Base-by-base conservation (phyloP, 2,329 filamentous ascomycete species). In the Exophiala bonariae region DNA sequence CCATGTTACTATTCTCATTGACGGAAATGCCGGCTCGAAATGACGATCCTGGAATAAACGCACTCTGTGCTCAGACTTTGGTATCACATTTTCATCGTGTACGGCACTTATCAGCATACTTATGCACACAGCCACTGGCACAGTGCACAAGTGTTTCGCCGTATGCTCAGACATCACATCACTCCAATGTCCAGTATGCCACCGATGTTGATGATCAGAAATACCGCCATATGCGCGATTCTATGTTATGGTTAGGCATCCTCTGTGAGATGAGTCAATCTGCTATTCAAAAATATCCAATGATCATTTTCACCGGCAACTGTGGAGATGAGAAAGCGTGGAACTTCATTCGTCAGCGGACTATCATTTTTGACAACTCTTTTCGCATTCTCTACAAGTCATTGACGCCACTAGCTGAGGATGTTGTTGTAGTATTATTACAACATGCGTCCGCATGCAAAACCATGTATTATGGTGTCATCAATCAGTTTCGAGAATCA, bases 301-400 rank as follows among this genome's bases (percentile, higher is more conserved):
- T 35, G 1, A 31, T 44, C 18, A 11, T 49, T 8, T 28, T 41
- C 3, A 41, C 47, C 4, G 33, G 28, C 4, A 20, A 17, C 13
- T 34, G 34, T 4, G 47, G 26, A 13, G 47, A 49, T 17, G 34
- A 31, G 13, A 20, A 34, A 31, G 30, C 44, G 3, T 49, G 47
- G 47, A 35, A 49, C 10, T 41, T 49, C 26, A 49, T 49, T 32
- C 47, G 47, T 30, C 47, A 49, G 17, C 47, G 47, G 14, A 49
- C 41, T 11, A 41, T 44, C 9, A 45, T 49, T n/a, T 49, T 49
- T 31, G 35, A 44, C 11, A 34, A 45, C 14, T 43, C 47, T 7
- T 49, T 49, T 32, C 23, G 30, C 10, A 23, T 14, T 4, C 41
- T 49, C 8, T 35, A 41, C 14, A 20, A 17, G 3, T 49, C 47